A percentile compares a stretch with the other conserved stretches of the same genome.
These are phyloP conservation scores for Penicillium angulare DNA, from an alignment of 495 filamentous ascomycete species.

Conservation along the genomic window DNA sequence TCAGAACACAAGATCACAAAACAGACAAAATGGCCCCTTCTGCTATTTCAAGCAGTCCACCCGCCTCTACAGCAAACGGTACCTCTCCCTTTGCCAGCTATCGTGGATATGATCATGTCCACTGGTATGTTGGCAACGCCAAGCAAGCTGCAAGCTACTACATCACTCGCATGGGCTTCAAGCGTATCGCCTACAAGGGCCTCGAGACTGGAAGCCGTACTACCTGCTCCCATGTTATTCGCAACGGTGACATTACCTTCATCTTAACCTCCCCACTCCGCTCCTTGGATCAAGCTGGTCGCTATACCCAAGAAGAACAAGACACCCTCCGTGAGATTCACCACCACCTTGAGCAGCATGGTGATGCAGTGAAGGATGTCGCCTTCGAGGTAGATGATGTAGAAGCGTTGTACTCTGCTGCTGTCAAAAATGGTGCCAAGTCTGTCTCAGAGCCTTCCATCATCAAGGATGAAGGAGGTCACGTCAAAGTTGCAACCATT, in stretches of 20 bases:
- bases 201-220: constrained; percentile 80
- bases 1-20: not conserved
- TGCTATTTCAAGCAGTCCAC: constrained; percentile 58
- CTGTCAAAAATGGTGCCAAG: constrained; percentile 66
- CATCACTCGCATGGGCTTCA: constrained; percentile 80
- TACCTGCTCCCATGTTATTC: constrained; percentile 76
- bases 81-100: constrained; percentile 52
- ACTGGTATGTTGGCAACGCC: constrained; percentile 95
- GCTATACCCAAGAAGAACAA: constrained; percentile 55
- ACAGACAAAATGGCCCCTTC: constrained; percentile 63
- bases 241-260: constrained; percentile 75
- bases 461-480: constrained; percentile 45
- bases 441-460: constrained; percentile 57
- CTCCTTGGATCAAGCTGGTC: constrained; percentile 47
- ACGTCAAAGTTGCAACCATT: constrained; percentile 70
- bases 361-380: constrained; percentile 89
- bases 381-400: constrained; percentile 89
- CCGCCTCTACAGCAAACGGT: constrained; percentile 26
- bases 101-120: constrained; percentile 81
- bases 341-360: constrained; percentile 73
- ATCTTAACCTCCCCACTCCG: constrained; percentile 81
- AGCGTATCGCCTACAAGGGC: constrained; percentile 74
- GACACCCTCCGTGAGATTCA: constrained; percentile 65
- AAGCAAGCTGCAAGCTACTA: constrained; percentile 90
- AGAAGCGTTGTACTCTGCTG: constrained; percentile 66